Evolutionary conservation across 2,329 filamentous ascomycete genomes (phyloP), one percentile per base, ranked within the genome.

Genomic region (Dactylella cylindrospora): DNA sequence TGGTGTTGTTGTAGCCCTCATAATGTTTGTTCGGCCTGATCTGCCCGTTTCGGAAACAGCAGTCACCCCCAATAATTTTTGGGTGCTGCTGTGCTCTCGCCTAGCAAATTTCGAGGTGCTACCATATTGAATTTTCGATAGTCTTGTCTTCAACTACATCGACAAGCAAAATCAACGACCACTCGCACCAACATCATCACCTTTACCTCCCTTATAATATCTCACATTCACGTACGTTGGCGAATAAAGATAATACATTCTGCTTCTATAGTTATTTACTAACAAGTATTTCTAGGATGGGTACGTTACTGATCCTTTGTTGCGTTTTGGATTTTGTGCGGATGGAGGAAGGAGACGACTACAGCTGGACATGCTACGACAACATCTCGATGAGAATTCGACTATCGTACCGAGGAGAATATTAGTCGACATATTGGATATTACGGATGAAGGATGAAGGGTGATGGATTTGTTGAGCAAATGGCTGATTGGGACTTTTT

Each of bases 271-370:
- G 53, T 65, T 44, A 54, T 55, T 55, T 59, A 60, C 57, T 54
- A 68, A 73, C 73, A 72, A 60, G 70, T 66, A 53, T 59, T 64
- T 64, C 69, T 66, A 71, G 83, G 80, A 84, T 84, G 81, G 80
- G 81, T 84, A 79, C 81, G 81, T 78, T 72, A 61, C 32, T 35
- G 66, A 66, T 66, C 55, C 53, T 57, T 53, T 65, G 32, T 53
- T 29, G 19, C 9, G 12, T 38, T 15, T 17, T 43, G 35, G 29
- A 25, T 5, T 9, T 31, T 19, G 35, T 38, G n/a, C 17, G n/a
- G 13, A 36, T 47, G 40, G 35, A 47, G 17, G 33, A 28, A 25
- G 20, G 31, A 17, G 15, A 8, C 13, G 29, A 22, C 5, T 28
- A 10, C n/a, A n/a, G n/a, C n/a, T n/a, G n/a, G n/a, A n/a, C n/a